Evolutionary conservation across 345 rosid species (phyloP), one percentile per base, ranked within the genome.

Genomic region (Dimocarpus longan): DNA sequence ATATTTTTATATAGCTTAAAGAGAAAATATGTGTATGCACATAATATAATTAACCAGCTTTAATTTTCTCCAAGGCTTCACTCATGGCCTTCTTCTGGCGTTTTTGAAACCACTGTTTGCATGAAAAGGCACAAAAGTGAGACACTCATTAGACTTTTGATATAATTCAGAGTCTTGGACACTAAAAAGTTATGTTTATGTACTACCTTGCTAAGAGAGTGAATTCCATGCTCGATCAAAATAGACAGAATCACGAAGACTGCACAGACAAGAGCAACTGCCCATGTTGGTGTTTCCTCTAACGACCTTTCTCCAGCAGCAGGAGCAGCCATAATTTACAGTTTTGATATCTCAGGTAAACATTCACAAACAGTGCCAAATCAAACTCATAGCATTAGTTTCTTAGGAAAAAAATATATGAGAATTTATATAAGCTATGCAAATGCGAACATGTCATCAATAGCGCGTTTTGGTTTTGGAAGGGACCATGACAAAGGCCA

Each of bases 231-330:
- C 44, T 88, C 93, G 4, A 91, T 65, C 9, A 88, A 66, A 13
- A 88, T 52, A 18, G 95, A 91, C 70, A 91, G 15, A 16, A 87
- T 6, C 75, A 91, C 81, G 66, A 91, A 84, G 8, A 80, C 80
- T 9, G 91, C 88, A 62, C 86, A 85, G 21, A 89, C 92, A 2
- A 68, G 82, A 7, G 93, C 88, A 0, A 90, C 87, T 1, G 95
- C 95, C 95, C 95, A 91, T 15, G 91, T 91, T 3, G 95, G 95
- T 3, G 95, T 88, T 65, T 84, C 76, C 68, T 81, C 75, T 76
- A 89, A 43, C 3, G 87, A 43, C 65, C 82, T 79, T 0, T 82
- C 93, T 76, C 87, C 88, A 0, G 68, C 70, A 67, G 74, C 81
- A 72, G 66, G 37, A 32, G 3, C 84, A 6, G 86, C 89, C 93